Conservation (phyloP, 345 rosid genomes). For the Reutealis trisperma region DNA sequence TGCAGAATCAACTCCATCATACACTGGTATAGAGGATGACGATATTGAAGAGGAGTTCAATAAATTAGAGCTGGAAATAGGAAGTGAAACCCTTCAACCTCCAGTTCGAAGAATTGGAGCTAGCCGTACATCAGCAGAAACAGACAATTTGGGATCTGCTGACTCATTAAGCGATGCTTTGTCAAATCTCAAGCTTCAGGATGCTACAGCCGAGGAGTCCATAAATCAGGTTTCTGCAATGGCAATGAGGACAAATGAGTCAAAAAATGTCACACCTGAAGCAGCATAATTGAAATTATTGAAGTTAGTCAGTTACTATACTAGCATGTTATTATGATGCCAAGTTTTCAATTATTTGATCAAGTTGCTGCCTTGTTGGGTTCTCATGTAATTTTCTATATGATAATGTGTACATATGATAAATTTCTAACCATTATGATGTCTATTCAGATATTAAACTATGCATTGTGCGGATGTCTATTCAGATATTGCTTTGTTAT, state of each 20-base stretch:
- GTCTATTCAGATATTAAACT: background rate
- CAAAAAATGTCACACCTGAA: constrained; percentile 42
- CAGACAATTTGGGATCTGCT: constrained; percentile 31
- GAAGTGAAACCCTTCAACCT: constrained; percentile 34
- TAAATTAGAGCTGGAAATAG: constrained; percentile 65
- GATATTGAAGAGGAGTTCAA: constrained; percentile 71
- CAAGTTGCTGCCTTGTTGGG: background rate
- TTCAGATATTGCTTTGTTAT: too few relatives aligned
- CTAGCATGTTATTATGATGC: background rate
- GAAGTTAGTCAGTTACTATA: background rate
- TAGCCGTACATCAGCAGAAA: constrained; percentile 20
- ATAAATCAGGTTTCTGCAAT: constrained; percentile 21
- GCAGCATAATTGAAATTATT: constrained; percentile 36
- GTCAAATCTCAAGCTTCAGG: constrained; percentile 56
- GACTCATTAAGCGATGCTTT: constrained; percentile 53
- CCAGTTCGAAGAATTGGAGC: background rate
- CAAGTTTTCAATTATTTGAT: background rate
- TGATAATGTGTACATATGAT: background rate
- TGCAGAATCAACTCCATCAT: constrained; percentile 54
- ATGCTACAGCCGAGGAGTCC: constrained; percentile 28
- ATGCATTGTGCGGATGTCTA: background rate
- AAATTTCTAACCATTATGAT: background rate
- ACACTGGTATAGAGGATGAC: constrained; percentile 60
- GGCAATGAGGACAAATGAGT: constrained; percentile 32
- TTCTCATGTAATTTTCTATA: background rate